Base-by-base conservation (phyloP, 2,329 filamentous ascomycete genomes). In the Exophiala mesophila region DNA sequence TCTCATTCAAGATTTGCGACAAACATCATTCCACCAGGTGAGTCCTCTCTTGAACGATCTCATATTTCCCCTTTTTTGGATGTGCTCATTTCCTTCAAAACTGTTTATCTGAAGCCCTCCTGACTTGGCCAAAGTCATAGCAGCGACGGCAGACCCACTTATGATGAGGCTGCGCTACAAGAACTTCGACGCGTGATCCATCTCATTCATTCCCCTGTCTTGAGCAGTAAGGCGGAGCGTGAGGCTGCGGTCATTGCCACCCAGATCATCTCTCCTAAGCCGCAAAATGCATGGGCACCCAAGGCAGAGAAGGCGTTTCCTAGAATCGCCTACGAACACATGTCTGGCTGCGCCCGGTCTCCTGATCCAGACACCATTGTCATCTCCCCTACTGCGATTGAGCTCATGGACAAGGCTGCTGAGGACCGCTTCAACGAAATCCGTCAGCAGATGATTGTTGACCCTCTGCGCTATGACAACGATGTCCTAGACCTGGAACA, bases 1-100 rank as follows among this genome's bases (percentile, higher is more conserved):
- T 47, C 16, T 43, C 28, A 6, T 51, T 47, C 18, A 18, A 47
- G 38, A 23, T 45, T 7, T 51, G 48, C 19, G 24, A 42, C 21
- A 37, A 26, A 16, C 48, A 51, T 37, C 20, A n/a, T 10, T 34
- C 36, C 23, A 15, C 36, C 23, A 15, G 10, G 48, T 51, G 21
- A 43, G 48, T 47, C 23, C 30, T 9, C 5, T 26, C 7, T 26
- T 6, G 23, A 6, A 26, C 23, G 23, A 6, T 7, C 23, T 7
- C 6, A 26, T 12, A 26, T 12, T 26, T 26, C n/a, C n/a, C n/a
- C n/a, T n/a, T n/a, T n/a, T n/a, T n/a, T n/a, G n/a, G n/a, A n/a
- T n/a, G n/a, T n/a, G n/a, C n/a, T n/a, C n/a, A n/a, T n/a, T n/a
- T n/a, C n/a, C n/a, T n/a, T n/a, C n/a, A n/a, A n/a, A n/a, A n/a